These are phyloP conservation scores for Trichomonas vaginalis DNA, from an alignment of 208 protist genomes.

Conservation along the genomic window DNA sequence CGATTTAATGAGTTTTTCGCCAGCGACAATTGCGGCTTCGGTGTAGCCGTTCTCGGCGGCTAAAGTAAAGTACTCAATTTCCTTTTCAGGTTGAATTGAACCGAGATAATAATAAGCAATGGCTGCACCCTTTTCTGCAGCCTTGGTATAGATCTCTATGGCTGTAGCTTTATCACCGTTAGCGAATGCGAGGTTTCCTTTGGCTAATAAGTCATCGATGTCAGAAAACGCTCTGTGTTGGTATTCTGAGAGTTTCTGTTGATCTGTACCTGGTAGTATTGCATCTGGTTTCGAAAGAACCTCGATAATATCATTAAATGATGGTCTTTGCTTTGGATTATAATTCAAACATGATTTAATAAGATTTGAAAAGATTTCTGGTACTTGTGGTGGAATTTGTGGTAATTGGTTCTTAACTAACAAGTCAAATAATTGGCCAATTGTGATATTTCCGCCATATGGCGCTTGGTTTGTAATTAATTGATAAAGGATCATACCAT, in stretches of 20 bases:
- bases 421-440: neutral
- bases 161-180: neutral
- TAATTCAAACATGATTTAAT: neutral
- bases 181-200: neutral
- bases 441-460: neutral
- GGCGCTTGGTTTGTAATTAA: neutral
- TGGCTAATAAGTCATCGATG: neutral
- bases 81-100: neutral
- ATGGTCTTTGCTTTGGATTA: neutral
- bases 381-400: neutral
- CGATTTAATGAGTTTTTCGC: neutral
- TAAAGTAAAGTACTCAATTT: neutral
- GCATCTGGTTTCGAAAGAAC: neutral
- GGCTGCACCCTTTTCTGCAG: neutral
- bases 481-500: neutral
- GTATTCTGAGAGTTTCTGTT: neutral
- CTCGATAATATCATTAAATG: neutral
- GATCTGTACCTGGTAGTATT: neutral
- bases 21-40: neutral
- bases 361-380: neutral
- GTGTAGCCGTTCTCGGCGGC: neutral
- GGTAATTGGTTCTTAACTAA: neutral
- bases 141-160: neutral
- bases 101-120: neutral
- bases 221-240: neutral